These are phyloP conservation scores for Calycina herbarum DNA, from an alignment of 2,329 filamentous ascomycete genomes.

Conservation along the genomic window DNA sequence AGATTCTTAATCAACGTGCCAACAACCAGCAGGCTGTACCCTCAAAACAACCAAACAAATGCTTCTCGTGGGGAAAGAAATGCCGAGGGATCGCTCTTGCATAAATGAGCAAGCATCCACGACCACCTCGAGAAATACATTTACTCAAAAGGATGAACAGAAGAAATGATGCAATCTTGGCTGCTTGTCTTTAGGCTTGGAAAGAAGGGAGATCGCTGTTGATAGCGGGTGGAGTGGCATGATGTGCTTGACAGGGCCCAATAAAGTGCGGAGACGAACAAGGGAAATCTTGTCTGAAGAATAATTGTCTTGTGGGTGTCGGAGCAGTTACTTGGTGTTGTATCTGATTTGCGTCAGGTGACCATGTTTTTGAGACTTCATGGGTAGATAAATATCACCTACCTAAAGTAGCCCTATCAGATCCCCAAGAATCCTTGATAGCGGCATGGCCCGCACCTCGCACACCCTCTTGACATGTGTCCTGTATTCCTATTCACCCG, in stretches of 20 bases:
- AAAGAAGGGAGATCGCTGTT: neutral
- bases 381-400: neutral
- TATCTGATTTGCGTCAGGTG: neutral
- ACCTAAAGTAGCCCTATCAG: neutral
- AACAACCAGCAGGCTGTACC: neutral
- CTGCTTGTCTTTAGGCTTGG: neutral
- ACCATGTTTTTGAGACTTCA: neutral
- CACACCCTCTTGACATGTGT: neutral
- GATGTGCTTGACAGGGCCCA: neutral
- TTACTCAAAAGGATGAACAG: neutral
- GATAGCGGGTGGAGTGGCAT: neutral
- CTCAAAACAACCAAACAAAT: neutral
- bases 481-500: neutral
- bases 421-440: too few species aligned
- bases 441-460: neutral
- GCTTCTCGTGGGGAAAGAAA: neutral
- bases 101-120: neutral
- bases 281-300: neutral
- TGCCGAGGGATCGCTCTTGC: neutral
- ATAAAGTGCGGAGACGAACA: neutral
- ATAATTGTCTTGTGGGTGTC: neutral
- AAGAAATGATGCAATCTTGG: slow-evolving; percentile 4
- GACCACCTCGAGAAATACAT: neutral
- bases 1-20: neutral
- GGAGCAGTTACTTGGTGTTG: neutral